Conservation (phyloP, 75 land plant species). For the Ceratopteris richardii region DNA sequence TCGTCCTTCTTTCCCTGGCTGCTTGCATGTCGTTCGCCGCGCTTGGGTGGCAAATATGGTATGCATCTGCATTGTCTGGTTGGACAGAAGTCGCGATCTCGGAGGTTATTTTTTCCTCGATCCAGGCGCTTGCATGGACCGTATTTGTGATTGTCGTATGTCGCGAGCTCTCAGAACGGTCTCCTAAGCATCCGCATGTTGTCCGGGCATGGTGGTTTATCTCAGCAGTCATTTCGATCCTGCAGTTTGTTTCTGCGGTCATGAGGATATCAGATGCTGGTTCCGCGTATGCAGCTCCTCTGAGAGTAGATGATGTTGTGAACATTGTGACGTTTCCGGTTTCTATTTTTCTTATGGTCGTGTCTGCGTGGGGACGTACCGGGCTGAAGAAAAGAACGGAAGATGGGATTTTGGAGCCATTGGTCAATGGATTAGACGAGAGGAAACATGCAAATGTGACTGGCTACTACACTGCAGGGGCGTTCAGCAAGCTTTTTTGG, state of each 20-base stretch:
- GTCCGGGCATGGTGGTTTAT: conserved; percentile 63
- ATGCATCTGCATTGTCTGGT: background rate
- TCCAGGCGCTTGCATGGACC: conserved; percentile 42
- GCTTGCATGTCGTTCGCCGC: background rate
- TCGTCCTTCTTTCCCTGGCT: conserved; percentile 1
- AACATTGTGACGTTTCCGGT: conserved; percentile 5
- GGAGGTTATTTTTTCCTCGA: conserved; percentile 40
- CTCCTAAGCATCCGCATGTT: conserved; percentile 39
- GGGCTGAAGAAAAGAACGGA: background rate
- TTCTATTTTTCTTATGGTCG: conserved; percentile 7
- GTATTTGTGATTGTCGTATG: conserved; percentile 35
- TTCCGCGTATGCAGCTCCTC: background rate
- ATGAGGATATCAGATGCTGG: conserved; percentile 20
- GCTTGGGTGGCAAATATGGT: background rate
- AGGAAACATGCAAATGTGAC: conserved; percentile 5
- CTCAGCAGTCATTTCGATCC: conserved; percentile 22
- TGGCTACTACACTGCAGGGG: conserved; percentile 29
- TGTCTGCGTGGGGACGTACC: conserved; percentile 6
- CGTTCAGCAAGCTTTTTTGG: conserved; percentile 49
- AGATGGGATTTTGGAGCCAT: background rate
- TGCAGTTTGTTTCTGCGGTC: conserved; percentile 40
- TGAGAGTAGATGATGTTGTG: conserved; percentile 6
- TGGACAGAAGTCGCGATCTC: conserved; percentile 9
- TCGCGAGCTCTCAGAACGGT: conserved; percentile 50
- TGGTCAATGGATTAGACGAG: conserved; percentile 5